These are phyloP conservation scores for Termitomyces sp. DNA, from an alignment of 768 basidiomycete genomes.

Conservation along the genomic window DNA sequence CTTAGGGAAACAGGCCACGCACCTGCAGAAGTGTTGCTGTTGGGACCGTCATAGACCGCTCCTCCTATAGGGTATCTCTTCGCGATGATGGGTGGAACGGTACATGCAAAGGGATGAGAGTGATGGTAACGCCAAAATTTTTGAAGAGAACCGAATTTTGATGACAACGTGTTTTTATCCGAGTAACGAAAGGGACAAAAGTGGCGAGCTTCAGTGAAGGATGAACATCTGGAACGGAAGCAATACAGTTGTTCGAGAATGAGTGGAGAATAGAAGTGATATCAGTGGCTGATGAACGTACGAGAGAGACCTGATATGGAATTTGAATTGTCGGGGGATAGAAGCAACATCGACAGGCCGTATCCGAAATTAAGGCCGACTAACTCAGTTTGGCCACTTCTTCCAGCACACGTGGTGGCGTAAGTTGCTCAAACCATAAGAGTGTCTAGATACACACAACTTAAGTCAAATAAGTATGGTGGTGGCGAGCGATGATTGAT, in stretches of 20 bases:
- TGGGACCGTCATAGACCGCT: constrained; percentile 1
- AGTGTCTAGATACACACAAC: neutral
- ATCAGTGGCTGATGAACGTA: neutral
- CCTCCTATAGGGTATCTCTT: neutral
- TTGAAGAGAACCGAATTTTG: constrained; percentile 1
- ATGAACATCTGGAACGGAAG: neutral
- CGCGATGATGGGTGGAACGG: neutral
- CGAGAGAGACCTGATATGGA: neutral
- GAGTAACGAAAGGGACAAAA: constrained; percentile 5
- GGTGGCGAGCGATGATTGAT: neutral
- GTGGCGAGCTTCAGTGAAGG: neutral
- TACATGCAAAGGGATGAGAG: neutral
- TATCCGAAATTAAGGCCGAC: neutral
- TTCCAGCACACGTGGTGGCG: constrained; percentile 2
- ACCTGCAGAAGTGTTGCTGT: neutral
- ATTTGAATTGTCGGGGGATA: neutral
- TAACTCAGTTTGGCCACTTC: neutral
- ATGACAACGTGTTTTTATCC: constrained; percentile 3
- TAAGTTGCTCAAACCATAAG: neutral
- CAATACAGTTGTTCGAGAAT: neutral
- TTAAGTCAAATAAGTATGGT: neutral
- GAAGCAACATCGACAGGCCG: neutral
- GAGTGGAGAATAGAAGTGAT: neutral
- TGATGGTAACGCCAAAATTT: neutral
- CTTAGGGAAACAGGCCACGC: neutral